phyloP scores from a whole-genome alignment of 2,329 filamentous ascomycete genomes.

The Rutstroemia sp. region DNA sequence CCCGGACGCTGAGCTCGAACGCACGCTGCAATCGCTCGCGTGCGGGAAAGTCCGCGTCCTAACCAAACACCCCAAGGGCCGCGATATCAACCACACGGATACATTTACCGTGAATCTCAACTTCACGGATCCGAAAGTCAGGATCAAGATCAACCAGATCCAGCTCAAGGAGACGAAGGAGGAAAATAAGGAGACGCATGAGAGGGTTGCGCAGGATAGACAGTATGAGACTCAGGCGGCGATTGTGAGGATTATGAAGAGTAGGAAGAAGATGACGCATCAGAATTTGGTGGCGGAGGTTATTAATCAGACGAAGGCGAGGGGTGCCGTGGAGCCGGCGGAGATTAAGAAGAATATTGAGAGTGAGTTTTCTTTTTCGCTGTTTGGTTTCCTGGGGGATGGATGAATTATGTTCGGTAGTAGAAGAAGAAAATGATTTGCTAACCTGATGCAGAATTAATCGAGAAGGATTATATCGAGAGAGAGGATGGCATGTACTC shows the following conservation, averaged over 20 bases:
- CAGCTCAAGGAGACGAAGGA: conserved; percentile 93
- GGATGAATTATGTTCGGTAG: conserved; percentile 7
- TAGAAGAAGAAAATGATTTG: neutral
- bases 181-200: conserved; percentile 90
- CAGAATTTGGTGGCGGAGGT: conserved; percentile 85
- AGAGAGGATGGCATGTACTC: conserved; percentile 62
- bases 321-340: conserved; percentile 75
- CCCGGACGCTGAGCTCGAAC: conserved; percentile 68
- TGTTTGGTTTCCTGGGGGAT: conserved; percentile 1
- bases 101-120: conserved; percentile 73
- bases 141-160: conserved; percentile 98
- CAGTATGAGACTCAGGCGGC: conserved; percentile 97
- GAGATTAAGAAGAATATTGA: conserved; percentile 98
- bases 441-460: conserved; percentile 43
- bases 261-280: conserved; percentile 78
- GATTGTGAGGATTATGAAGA: conserved; percentile 96
- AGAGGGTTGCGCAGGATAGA: conserved; percentile 79
- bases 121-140: conserved; percentile 76
- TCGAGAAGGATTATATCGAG: conserved; percentile 92
- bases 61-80: conserved; percentile 74
- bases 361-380: conserved; percentile 43
- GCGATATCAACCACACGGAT: conserved; percentile 71
- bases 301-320: conserved; percentile 79
- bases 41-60: conserved; percentile 84
- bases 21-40: conserved; percentile 90